Evolutionary conservation across 495 filamentous ascomycete genomes (phyloP), one percentile per base, ranked within the genome.

Genomic region (Penicillium maclennaniae): DNA sequence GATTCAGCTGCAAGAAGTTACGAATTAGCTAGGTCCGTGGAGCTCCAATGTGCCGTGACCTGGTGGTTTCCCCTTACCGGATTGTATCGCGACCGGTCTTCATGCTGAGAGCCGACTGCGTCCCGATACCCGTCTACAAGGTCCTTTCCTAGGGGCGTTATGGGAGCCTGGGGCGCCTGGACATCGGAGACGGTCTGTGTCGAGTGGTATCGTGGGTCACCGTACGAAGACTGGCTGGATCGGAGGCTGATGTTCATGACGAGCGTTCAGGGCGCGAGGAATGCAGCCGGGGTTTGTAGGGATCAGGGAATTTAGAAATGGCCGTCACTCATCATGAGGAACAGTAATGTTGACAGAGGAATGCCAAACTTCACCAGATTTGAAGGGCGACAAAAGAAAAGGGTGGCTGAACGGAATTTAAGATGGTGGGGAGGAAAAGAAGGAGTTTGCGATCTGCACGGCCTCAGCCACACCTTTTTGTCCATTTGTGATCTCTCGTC

Each of bases 71-170:
- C 49, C 61, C 69, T 51, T 69, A 78, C 74, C 58, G 71, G 69
- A 55, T 72, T 74, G 52, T 69, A 72, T 10, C 59, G 71, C 50
- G 68, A 58, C 34, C 60, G 61, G 45, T 69, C 72, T 41, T 67
- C 68, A 52, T 59, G 61, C 42, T 69, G 62, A n/a, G 64, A 54
- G 43, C 69, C 61, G 17, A 67, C 59, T 3, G 62, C 62, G 57
- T 71, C 66, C 19, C 72, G 69, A 54, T 79, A 81, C 42, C 77
- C 76, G 28, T 79, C 70, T 20, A 78, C 65, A 19, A 79, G 66
- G 21, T 65, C 60, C 48, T 74, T 74, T 6, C 71, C 71, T 12
- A 68, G 61, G 34, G 68, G 23, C 23, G 23, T 5, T 23, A 23
- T 23, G 23, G 23, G 23, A 23, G 23, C 23, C 23, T 23, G 23